Base-by-base conservation (phyloP, 371 early-diverging fungal species). In the Rhizopus stolonifer region DNA sequence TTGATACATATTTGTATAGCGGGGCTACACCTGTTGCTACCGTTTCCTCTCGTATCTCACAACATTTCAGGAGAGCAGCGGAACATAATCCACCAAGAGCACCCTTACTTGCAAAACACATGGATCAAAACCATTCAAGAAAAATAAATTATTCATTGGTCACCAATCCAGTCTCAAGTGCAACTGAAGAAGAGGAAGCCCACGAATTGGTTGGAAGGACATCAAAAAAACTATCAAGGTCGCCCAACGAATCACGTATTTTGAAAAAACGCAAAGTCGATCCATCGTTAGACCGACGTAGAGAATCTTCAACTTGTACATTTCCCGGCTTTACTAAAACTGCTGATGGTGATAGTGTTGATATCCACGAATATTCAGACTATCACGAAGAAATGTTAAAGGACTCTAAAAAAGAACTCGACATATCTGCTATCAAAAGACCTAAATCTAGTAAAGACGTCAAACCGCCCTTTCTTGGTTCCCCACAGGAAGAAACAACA, bases 21-120 rank as follows among this genome's bases (percentile, higher is more conserved):
- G 91, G 91, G 25, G 83, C 88, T 25, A 91, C 91, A n/a, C 91
- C 91, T n/a, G 87, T 87, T 72, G 91, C 90, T 4, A 91, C 91
- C n/a, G 90, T 91, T n/a, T 89, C 90, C 13, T 91, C 91, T 25
- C 82, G 91, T 47, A 91, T 91, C 55, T 89, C 90, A 8, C 90
- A 89, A 60, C 91, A 91, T 61, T 91, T 89, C 56, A 89, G 88
- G 65, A 80, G 90, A 49, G 86, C 84, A 10, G 77, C 82, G 9
- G 85, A 86, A 52, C 87, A 86, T 60, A 80, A 81, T 32, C 88
- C 88, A n/a, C 90, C 90, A 4, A 78, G 90, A 29, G 77, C 85
- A 10, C 87, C 89, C 19, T 61, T 88, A 18, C 66, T 90, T 1
- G 87, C 88, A 7, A 84, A 83, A 44, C 85, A 84, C 40, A 78